These are phyloP conservation scores for Persicaria maculosa DNA, from an alignment of 148 eudicot genomes.

Conservation along the genomic window DNA sequence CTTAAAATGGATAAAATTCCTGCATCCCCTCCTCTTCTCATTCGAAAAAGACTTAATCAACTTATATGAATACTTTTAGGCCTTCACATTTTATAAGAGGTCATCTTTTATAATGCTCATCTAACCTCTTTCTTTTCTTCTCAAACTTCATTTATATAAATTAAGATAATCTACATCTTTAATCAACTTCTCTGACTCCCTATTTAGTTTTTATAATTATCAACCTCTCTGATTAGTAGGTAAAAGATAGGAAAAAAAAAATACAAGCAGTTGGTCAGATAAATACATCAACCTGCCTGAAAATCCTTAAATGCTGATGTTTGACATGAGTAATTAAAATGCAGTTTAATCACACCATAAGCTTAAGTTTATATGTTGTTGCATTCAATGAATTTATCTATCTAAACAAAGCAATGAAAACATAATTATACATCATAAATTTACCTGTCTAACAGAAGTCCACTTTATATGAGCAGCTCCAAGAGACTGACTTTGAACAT, in stretches of 20 bases:
- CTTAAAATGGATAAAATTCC: neutral
- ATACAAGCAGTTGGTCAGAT: neutral
- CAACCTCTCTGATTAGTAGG: neutral
- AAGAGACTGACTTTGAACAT: conserved; percentile 73
- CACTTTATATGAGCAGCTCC: conserved; percentile 89
- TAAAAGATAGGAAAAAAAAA: neutral
- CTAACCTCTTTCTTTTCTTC: neutral
- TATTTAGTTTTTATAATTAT: too few species aligned
- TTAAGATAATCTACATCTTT: neutral
- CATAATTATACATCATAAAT: neutral
- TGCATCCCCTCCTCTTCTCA: neutral
- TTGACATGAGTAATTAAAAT: neutral
- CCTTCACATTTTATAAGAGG: neutral
- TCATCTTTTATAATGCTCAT: neutral
- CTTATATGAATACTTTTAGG: neutral
- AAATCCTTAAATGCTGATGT: neutral
- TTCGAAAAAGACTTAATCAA: neutral
- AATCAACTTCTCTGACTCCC: neutral
- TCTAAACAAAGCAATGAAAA: neutral
- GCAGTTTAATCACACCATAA: neutral
- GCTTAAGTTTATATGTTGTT: neutral
- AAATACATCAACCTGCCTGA: neutral
- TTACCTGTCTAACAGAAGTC: conserved; percentile 88
- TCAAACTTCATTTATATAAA: neutral
- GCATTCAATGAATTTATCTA: neutral